These are phyloP conservation scores for Asclepias syriaca DNA, from an alignment of 257 asterid genomes.

Conservation along the genomic window DNA sequence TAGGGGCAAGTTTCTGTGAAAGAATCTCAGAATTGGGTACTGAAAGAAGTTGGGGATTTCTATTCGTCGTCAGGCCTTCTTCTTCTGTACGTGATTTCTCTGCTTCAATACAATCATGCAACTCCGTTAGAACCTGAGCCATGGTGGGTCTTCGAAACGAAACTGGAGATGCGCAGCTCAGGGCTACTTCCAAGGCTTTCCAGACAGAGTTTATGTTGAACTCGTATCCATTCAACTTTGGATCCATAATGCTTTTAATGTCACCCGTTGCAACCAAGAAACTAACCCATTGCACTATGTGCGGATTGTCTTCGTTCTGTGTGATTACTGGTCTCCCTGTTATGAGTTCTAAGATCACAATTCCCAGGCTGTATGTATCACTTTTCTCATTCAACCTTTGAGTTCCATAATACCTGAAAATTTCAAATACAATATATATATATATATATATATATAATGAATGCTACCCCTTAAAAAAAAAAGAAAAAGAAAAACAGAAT, in stretches of 20 bases:
- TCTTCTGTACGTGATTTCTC: slow-evolving; percentile 1
- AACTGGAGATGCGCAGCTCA: slow-evolving; percentile 28
- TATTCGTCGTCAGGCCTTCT: not conserved
- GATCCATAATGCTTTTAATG: slow-evolving; percentile 25
- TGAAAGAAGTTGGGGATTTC: too few relatives aligned
- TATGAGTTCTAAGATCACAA: slow-evolving; percentile 32
- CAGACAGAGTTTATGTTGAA: slow-evolving; percentile 18
- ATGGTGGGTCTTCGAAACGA: slow-evolving; percentile 29
- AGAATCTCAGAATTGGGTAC: not conserved
- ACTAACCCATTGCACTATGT: slow-evolving; percentile 28
- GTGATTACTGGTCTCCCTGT: slow-evolving; percentile 21
- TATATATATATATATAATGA: too few relatives aligned
- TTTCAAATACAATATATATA: too few relatives aligned
- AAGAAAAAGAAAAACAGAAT: too few relatives aligned
- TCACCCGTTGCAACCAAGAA: slow-evolving; percentile 20
- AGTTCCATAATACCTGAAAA: slow-evolving; percentile 9
- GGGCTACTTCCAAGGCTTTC: slow-evolving; percentile 38
- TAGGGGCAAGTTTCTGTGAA: not conserved
- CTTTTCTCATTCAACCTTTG: slow-evolving; percentile 29
- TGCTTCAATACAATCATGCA: slow-evolving; percentile 23
- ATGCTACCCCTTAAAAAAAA: too few relatives aligned
- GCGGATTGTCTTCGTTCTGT: slow-evolving; percentile 6
- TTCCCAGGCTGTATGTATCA: slow-evolving; percentile 39
- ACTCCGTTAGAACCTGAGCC: slow-evolving; percentile 30
- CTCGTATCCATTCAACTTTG: slow-evolving; percentile 20